Evolutionary conservation across 306 rosid species (phyloP), one percentile per base, ranked within the genome.

Genomic region (Mimosa bimucronata): DNA sequence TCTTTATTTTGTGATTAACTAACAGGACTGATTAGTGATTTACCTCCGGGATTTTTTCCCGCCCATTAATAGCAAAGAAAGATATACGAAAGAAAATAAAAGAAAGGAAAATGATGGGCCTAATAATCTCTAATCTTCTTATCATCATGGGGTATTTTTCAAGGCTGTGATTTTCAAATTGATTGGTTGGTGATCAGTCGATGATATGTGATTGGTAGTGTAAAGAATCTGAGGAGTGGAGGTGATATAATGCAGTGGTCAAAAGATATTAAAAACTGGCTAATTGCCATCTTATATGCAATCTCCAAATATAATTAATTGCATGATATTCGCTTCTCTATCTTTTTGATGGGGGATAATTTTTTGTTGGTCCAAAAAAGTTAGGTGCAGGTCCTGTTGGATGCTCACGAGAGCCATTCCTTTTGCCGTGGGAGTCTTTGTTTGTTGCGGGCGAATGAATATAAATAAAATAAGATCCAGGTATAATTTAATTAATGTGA

Each of bases 381-480:
- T 76, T 82, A 80, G 86, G 86, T 65, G 73, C 68, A 37, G 53
- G 23, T 75, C 62, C 76, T 70, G 81, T 85, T 82, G 79, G 26
- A 82, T 25, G 66, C 37, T 60, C 66, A 60, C 66, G 16, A 26
- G 19, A 26, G 37, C 34, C 34, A 26, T 62, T 28, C 40, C 12
- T 31, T n/a, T 31, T 66, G 45, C 71, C 21, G 68, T 41, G 45
- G 26, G 60, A 1, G 23, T 50, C 23, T 18, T 37, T 42, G 31
- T 71, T 82, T 70, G 53, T 38, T 42, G 26, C 12, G 38, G 55
- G 42, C 25, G 45, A 73, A 23, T 42, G 65, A 58, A 18, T 50
- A 50, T 30, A 19, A 50, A 25, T 10, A 25, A 11, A 15, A 58
- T 58, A 31, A 42, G 31, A 57, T 67, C 41, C 21, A 44, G 23